Evolutionary conservation across 2,329 filamentous ascomycete species (phyloP).

Genomic region (Pyrenophora tritici-repentis): DNA sequence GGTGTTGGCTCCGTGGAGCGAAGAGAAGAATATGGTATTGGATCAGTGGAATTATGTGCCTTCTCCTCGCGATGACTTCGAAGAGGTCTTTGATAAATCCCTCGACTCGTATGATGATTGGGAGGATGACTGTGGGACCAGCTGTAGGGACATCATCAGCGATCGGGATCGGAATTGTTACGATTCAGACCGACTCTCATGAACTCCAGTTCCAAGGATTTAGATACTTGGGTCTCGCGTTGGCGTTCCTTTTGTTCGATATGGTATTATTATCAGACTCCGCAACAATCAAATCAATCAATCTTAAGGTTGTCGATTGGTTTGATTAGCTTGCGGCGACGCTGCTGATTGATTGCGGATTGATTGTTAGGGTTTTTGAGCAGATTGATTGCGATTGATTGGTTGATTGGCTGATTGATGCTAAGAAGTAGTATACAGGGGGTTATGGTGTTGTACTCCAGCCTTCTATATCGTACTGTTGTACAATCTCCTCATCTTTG

Average conservation of each 20-base stretch:
- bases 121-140: not conserved
- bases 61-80: not conserved
- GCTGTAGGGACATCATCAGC: not conserved
- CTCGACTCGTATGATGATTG: not conserved
- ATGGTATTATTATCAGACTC: too few relatives aligned
- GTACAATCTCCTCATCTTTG: too few relatives aligned
- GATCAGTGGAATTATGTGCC: constrained; percentile 28
- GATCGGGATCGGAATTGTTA: not conserved
- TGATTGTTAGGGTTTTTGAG: too few relatives aligned
- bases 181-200: not conserved
- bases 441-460: too few relatives aligned
- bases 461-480: too few relatives aligned
- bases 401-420: too few relatives aligned
- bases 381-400: too few relatives aligned
- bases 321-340: too few relatives aligned
- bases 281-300: too few relatives aligned
- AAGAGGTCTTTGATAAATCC: not conserved
- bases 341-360: too few relatives aligned
- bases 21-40: constrained; percentile 27
- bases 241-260: not conserved
- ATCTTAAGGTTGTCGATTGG: too few relatives aligned
- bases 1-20: constrained; percentile 24
- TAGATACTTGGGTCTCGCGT: not conserved
- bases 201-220: not conserved
- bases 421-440: too few relatives aligned